Evolutionary conservation across 2,329 filamentous ascomycete genomes (phyloP).

Genomic region (Neopestalotiopsis sp.): DNA sequence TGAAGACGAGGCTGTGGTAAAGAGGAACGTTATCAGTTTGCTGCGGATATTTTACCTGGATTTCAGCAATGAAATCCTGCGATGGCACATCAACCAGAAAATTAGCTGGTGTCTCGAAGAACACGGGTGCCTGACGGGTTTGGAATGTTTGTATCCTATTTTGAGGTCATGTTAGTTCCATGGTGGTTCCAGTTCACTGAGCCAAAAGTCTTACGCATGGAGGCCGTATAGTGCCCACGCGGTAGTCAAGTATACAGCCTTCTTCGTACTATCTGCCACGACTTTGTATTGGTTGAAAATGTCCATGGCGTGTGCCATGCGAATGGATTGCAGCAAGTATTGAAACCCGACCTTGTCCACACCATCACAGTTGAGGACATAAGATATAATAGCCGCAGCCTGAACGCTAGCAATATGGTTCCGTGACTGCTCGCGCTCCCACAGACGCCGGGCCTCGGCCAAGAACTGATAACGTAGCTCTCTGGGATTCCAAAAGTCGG

Average conservation of each 20-base stretch:
- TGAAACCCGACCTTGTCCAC: constrained; percentile 43
- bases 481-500: constrained; percentile 41
- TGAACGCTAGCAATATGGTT: constrained; percentile 40
- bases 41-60: constrained; percentile 34
- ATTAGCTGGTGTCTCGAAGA: constrained; percentile 28
- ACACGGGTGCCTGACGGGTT: constrained; percentile 31
- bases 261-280: constrained; percentile 26
- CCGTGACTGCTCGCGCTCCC: constrained; percentile 36
- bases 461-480: constrained; percentile 41
- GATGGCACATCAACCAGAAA: constrained; percentile 32
- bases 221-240: constrained; percentile 37
- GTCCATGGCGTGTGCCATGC: constrained; percentile 38
- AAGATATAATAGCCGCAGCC: constrained; percentile 36
- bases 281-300: constrained; percentile 34
- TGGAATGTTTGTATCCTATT: constrained; percentile 23
- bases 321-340: constrained; percentile 37
- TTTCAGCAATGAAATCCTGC: constrained; percentile 25
- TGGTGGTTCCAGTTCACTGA: neutral
- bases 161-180: neutral
- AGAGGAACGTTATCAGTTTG: constrained; percentile 22
- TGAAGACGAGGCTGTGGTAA: constrained; percentile 31
- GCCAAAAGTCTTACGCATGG: neutral
- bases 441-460: constrained; percentile 41
- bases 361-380: constrained; percentile 37
- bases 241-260: constrained; percentile 29